phyloP scores from a whole-genome alignment of 805 yeast genomes.

The Yarrowia yakushimensis region DNA sequence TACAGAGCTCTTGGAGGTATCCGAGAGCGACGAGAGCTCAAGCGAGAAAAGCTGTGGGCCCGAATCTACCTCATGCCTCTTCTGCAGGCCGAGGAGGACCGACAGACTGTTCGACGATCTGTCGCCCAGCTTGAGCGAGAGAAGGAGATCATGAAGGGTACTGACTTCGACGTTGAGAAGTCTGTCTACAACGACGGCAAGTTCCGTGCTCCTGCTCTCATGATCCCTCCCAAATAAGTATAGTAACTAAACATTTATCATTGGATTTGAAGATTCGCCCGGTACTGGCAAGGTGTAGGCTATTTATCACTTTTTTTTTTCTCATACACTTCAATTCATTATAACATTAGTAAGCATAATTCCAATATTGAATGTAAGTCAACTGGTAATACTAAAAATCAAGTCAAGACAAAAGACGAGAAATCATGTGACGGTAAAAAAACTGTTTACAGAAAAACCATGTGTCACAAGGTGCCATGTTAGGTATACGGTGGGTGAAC shows the following conservation, averaged over 20 bases:
- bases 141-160: slow-evolving; percentile 60
- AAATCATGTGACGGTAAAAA: too few species aligned
- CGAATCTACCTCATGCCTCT: slow-evolving; percentile 69
- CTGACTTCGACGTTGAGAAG: slow-evolving; percentile 58
- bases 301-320: too few species aligned
- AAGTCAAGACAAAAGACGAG: too few species aligned
- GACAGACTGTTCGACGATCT: slow-evolving; percentile 70
- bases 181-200: slow-evolving; percentile 46
- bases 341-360: too few species aligned
- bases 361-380: too few species aligned
- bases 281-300: neutral
- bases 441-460: too few species aligned
- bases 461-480: too few species aligned
- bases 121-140: slow-evolving; percentile 65
- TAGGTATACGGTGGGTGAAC: too few species aligned
- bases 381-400: too few species aligned
- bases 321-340: too few species aligned
- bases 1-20: slow-evolving; percentile 62
- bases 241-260: slow-evolving; percentile 16
- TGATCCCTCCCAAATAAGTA: slow-evolving; percentile 26
- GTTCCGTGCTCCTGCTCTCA: slow-evolving; percentile 39
- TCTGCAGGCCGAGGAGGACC: slow-evolving; percentile 76
- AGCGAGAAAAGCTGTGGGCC: slow-evolving; percentile 75
- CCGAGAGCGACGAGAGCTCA: slow-evolving; percentile 66
- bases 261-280: neutral